A percentile compares a stretch with the other conserved stretches of the same genome.
Conservation (phyloP, 148 eudicot species). For the Rhododendron williamsianum region DNA sequence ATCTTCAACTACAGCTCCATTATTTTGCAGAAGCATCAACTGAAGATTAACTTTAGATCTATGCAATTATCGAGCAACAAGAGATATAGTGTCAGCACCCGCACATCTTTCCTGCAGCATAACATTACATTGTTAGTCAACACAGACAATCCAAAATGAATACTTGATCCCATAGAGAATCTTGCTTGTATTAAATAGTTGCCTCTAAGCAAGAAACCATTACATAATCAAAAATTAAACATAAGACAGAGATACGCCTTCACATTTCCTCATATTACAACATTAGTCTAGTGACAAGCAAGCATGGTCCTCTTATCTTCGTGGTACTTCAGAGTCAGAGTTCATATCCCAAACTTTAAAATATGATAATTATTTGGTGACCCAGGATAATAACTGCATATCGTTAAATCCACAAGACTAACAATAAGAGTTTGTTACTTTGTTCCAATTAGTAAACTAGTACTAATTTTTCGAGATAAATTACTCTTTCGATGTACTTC, state of each 20-base stretch:
- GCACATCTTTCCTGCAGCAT: constrained; percentile 91
- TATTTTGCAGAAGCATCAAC: constrained; percentile 70
- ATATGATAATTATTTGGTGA: background rate
- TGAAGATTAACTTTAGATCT: constrained; percentile 91
- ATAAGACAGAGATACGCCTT: background rate
- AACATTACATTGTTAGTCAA: constrained; percentile 8
- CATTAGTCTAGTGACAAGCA: background rate
- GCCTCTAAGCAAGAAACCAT: background rate
- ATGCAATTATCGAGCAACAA: constrained; percentile 78
- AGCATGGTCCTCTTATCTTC: background rate
- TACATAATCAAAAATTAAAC: background rate
- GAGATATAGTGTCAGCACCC: constrained; percentile 73
- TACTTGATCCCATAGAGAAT: background rate
- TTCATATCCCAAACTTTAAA: background rate
- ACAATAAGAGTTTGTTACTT: background rate
- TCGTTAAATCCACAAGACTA: background rate
- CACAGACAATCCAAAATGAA: background rate
- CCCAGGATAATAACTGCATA: background rate
- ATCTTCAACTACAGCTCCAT: constrained; percentile 73
- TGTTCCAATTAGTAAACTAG: background rate
- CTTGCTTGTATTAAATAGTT: background rate
- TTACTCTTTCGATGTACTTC: background rate
- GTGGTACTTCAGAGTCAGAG: background rate
- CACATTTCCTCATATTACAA: background rate
- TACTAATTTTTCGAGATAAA: background rate